Conservation (phyloP, 2,329 filamentous ascomycete genomes). For the Zarea fungicola region DNA sequence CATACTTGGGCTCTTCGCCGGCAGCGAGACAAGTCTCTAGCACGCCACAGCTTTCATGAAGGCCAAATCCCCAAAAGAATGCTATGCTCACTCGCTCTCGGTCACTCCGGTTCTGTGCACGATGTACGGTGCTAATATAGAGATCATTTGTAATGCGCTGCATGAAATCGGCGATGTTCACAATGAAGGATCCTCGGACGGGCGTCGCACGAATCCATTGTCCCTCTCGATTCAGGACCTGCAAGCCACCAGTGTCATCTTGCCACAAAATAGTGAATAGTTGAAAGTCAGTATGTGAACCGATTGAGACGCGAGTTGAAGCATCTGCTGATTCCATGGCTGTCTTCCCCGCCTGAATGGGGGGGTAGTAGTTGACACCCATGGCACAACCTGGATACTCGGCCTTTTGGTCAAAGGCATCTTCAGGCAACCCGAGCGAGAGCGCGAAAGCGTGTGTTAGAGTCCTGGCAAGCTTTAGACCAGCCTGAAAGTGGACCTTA, state of each 20-base stretch:
- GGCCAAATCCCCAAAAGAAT: conserved; percentile 41
- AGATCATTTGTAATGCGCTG: conserved; percentile 46
- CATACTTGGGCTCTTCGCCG: conserved; percentile 31
- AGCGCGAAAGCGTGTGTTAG: conserved; percentile 50
- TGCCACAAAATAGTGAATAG: conserved; percentile 46
- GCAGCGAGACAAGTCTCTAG: conserved; percentile 31
- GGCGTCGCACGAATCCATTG: conserved; percentile 39
- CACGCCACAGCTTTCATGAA: conserved; percentile 36
- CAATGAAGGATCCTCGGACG: conserved; percentile 38
- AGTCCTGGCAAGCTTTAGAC: conserved; percentile 44
- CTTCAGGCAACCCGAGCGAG: conserved; percentile 46
- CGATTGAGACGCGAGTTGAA: conserved; percentile 31
- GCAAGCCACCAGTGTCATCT: conserved; percentile 35
- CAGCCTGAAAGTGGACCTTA: conserved; percentile 42
- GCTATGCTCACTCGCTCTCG: conserved; percentile 39
- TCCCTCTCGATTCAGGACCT: conserved; percentile 35
- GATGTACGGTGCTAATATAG: conserved; percentile 45
- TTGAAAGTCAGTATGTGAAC: conserved; percentile 50
- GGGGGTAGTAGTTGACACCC: conserved; percentile 37
- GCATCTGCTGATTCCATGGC: not conserved
- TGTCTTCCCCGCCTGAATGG: conserved; percentile 16
- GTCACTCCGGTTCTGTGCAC: conserved; percentile 37
- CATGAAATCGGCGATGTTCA: conserved; percentile 48
- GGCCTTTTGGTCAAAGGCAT: conserved; percentile 50
- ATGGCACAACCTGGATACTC: conserved; percentile 43